phyloP scores from a whole-genome alignment of 1,284 basidiomycete species.

The Kalmanozyma brasiliensis region DNA sequence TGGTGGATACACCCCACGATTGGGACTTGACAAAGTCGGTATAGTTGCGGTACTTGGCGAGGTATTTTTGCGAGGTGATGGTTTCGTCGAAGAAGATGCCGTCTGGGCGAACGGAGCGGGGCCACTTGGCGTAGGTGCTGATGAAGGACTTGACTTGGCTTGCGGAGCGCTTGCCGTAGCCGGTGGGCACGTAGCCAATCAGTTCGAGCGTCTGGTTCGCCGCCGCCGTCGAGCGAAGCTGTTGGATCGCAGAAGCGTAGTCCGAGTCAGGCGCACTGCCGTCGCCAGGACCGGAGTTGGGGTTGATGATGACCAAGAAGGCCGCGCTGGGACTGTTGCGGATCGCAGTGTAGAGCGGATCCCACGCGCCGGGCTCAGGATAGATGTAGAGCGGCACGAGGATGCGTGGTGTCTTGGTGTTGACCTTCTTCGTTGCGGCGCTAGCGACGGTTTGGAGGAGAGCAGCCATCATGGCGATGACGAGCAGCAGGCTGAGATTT shows the following conservation, averaged over 20 bases:
- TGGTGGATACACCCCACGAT: neutral
- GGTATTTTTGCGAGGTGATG: neutral
- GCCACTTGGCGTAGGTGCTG: conserved; percentile 9
- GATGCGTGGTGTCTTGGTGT: conserved; percentile 21
- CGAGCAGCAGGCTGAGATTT: neutral
- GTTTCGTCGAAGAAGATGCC: conserved; percentile 33
- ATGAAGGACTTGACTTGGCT: conserved; percentile 12
- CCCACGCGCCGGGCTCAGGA: conserved; percentile 10
- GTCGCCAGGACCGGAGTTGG: conserved; percentile 20
- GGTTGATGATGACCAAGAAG: conserved; percentile 28
- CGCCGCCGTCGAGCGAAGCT: conserved; percentile 7
- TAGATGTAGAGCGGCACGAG: conserved; percentile 31
- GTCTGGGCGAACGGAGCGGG: conserved; percentile 1
- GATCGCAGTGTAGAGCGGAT: conserved; percentile 18
- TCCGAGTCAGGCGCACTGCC: conserved; percentile 8
- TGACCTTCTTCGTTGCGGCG: neutral
- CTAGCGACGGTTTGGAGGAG: conserved; percentile 15
- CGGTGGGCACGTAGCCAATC: conserved; percentile 22
- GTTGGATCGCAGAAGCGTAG: conserved; percentile 13
- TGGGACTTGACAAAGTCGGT: conserved; percentile 18
- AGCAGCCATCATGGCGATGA: conserved; percentile 10
- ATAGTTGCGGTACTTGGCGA: conserved; percentile 10
- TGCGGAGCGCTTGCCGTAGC: conserved; percentile 4
- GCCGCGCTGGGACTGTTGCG: conserved; percentile 16
- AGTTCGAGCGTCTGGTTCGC: conserved; percentile 14